Percentiles rank a stretch among this genome's conserved stretches.
Conservation (phyloP, 805 yeast species). For the Candida arabinofermentans region DNA sequence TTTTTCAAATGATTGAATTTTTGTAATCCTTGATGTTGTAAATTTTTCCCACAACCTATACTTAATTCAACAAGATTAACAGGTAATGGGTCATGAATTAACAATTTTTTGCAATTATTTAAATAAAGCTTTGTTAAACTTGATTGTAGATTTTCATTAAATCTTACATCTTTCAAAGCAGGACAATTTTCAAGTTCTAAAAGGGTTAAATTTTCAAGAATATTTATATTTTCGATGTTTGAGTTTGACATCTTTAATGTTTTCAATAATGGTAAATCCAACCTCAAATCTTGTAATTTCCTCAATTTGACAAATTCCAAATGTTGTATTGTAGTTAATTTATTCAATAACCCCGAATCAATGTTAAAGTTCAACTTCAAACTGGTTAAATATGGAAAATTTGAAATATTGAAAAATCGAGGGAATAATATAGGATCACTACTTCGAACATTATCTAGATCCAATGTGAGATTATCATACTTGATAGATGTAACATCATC, state of each 20-base stretch:
- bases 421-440: not conserved
- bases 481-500: not conserved
- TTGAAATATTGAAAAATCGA: not conserved
- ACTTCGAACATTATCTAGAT: not conserved
- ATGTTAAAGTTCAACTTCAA: not conserved
- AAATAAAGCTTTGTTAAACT: not conserved
- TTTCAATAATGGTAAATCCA: conserved; percentile 1
- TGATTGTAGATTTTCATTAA: not conserved
- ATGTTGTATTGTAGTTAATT: not conserved
- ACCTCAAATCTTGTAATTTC: not conserved
- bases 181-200: not conserved
- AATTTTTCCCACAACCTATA: not conserved
- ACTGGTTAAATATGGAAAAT: not conserved
- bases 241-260: not conserved
- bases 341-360: not conserved
- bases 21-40: not conserved
- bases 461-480: not conserved
- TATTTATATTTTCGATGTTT: not conserved
- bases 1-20: not conserved
- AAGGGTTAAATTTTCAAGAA: not conserved
- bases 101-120: not conserved
- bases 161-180: not conserved
- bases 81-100: not conserved
- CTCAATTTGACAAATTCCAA: not conserved
- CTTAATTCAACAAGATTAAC: not conserved